These are phyloP conservation scores for Yamadazyma dendronema DNA, from an alignment of 1,139 yeast species.

Conservation along the genomic window DNA sequence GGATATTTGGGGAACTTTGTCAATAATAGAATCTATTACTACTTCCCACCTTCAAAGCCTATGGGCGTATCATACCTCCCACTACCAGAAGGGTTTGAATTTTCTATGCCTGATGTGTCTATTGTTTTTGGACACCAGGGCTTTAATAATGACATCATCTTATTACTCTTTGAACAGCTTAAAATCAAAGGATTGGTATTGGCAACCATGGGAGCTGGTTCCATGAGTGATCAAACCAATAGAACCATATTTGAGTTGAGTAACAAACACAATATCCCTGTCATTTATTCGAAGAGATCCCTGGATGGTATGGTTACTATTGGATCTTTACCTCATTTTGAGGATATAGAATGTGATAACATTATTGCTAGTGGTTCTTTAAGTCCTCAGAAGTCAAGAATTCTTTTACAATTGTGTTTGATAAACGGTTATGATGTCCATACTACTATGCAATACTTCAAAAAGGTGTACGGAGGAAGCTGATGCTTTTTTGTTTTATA, in stretches of 20 bases:
- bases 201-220: slow-evolving; percentile 75
- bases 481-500: slow-evolving; percentile 3
- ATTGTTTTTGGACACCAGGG: slow-evolving; percentile 58
- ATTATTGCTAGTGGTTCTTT: slow-evolving; percentile 62
- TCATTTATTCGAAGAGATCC: slow-evolving; percentile 63
- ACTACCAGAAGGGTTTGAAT: slow-evolving; percentile 16
- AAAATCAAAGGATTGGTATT: slow-evolving; percentile 54
- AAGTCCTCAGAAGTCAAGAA: slow-evolving; percentile 66
- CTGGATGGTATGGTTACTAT: slow-evolving; percentile 55
- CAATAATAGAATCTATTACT: slow-evolving; percentile 62
- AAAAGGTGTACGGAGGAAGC: slow-evolving; percentile 32
- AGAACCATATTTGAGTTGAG: slow-evolving; percentile 34
- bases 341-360: slow-evolving; percentile 17
- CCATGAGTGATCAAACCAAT: slow-evolving; percentile 53
- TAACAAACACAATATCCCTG: slow-evolving; percentile 42
- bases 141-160: slow-evolving; percentile 47
- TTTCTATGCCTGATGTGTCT: slow-evolving; percentile 31
- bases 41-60: slow-evolving; percentile 63
- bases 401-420: slow-evolving; percentile 59
- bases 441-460: slow-evolving; percentile 47
- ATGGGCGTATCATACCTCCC: slow-evolving; percentile 41
- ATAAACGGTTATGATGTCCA: slow-evolving; percentile 36
- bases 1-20: slow-evolving; percentile 72
- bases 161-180: slow-evolving; percentile 41
- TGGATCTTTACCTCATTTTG: slow-evolving; percentile 33